These are phyloP conservation scores for Zizania palustris DNA, from an alignment of 202 grass and related monocot species.

Conservation along the genomic window DNA sequence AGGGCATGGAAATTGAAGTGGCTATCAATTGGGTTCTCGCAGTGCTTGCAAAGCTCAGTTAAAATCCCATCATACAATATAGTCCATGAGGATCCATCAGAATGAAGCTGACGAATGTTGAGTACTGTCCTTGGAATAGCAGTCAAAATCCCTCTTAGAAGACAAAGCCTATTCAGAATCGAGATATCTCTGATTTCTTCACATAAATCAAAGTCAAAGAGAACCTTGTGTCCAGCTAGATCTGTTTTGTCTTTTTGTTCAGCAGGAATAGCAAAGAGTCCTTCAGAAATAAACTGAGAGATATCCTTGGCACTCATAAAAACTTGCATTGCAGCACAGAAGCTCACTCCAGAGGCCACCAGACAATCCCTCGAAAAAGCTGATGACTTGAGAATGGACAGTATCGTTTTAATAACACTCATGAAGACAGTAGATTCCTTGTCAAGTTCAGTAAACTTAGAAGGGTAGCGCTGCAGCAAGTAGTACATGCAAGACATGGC, in stretches of 20 bases:
- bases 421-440: constrained; percentile 63
- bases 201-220: constrained; percentile 60
- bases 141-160: constrained; percentile 91
- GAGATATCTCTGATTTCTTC: constrained; percentile 68
- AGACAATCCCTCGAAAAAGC: constrained; percentile 94
- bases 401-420: constrained; percentile 64
- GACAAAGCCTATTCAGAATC: constrained; percentile 85
- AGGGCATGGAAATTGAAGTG: constrained; percentile 98
- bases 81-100: constrained; percentile 64
- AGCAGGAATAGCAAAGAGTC: constrained; percentile 52
- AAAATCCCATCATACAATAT: constrained; percentile 91
- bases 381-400: constrained; percentile 83
- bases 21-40: constrained; percentile 92
- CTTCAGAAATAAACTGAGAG: constrained; percentile 69
- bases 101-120: constrained; percentile 53
- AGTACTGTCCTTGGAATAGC: constrained; percentile 76
- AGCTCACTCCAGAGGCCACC: constrained; percentile 87
- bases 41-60: constrained; percentile 84
- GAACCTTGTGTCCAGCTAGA: constrained; percentile 6
- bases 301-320: constrained; percentile 65
- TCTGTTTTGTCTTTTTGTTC: constrained; percentile 21
- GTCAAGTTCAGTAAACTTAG: constrained; percentile 59
- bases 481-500: constrained; percentile 99
- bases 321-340: constrained; percentile 92
- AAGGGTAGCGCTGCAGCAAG: constrained; percentile 89